Percentiles rank a stretch among this genome's conserved stretches.
Evolutionary conservation across 305 asterid species (phyloP).

Genomic region (Fraxinus baroniana): DNA sequence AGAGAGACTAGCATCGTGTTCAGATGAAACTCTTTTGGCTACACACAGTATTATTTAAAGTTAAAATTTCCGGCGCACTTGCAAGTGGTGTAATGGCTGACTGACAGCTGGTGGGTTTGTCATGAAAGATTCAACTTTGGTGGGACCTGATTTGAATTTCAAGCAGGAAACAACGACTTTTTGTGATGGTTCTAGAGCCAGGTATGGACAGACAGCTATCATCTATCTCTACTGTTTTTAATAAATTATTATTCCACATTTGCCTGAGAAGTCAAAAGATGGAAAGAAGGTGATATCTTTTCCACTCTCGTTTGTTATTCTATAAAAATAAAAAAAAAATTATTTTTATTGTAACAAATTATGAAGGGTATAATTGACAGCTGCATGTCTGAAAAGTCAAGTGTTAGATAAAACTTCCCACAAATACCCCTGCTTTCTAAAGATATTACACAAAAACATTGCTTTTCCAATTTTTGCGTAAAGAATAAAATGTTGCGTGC

Average conservation of each 20-base stretch:
- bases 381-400: background rate
- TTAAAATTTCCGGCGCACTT: background rate
- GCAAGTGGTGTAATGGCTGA: background rate
- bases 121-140: background rate
- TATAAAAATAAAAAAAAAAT: too few species aligned
- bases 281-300: background rate
- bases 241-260: background rate
- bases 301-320: background rate
- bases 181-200: background rate
- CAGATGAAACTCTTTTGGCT: background rate
- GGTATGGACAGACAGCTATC: background rate
- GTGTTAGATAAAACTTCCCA: background rate
- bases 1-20: background rate
- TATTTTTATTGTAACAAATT: background rate
- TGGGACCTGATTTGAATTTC: background rate
- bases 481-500: background rate
- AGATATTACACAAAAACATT: background rate
- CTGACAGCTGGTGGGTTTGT: background rate
- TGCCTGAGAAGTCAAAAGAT: background rate
- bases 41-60: background rate
- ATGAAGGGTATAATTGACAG: background rate
- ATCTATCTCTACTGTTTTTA: background rate
- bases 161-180: background rate
- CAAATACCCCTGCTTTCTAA: background rate
- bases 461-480: background rate